phyloP scores from a whole-genome alignment of 139 green algal species.

The Trebouxia sp. region DNA sequence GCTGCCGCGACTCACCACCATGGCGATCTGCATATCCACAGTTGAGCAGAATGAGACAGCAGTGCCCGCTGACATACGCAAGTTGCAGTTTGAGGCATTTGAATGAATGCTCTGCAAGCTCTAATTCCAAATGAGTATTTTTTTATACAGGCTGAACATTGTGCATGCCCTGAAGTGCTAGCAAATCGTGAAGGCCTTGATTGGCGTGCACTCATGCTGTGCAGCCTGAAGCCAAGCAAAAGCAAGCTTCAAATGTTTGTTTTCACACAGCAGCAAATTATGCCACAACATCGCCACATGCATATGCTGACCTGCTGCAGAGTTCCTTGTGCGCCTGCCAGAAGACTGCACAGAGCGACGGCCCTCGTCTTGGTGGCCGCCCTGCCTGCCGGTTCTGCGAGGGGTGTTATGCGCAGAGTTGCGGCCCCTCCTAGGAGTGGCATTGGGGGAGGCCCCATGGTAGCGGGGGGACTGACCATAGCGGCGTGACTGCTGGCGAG shows the following conservation, averaged over 20 bases:
- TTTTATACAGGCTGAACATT: too few species aligned
- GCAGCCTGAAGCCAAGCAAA: too few species aligned
- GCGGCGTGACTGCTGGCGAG: not conserved
- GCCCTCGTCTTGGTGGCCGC: not conserved
- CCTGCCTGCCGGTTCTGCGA: constrained; percentile 1
- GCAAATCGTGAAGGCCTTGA: too few species aligned
- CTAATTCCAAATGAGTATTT: too few species aligned
- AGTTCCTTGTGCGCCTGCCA: not conserved
- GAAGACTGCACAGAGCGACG: not conserved
- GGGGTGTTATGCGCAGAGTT: not conserved
- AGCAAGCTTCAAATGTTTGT: too few species aligned
- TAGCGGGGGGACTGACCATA: constrained; percentile 1
- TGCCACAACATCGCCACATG: not conserved
- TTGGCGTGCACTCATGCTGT: too few species aligned
- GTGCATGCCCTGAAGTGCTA: too few species aligned
- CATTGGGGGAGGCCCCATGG: not conserved
- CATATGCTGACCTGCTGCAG: not conserved
- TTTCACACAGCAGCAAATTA: too few species aligned
- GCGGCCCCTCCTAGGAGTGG: not conserved
- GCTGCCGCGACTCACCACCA: not conserved
- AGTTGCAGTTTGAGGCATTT: too few species aligned
- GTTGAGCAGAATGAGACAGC: too few species aligned
- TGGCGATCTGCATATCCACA: constrained; percentile 7
- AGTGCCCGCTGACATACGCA: too few species aligned
- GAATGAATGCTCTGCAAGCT: too few species aligned